These are phyloP conservation scores for Ogataea pini DNA, from an alignment of 805 yeast species.

Conservation along the genomic window DNA sequence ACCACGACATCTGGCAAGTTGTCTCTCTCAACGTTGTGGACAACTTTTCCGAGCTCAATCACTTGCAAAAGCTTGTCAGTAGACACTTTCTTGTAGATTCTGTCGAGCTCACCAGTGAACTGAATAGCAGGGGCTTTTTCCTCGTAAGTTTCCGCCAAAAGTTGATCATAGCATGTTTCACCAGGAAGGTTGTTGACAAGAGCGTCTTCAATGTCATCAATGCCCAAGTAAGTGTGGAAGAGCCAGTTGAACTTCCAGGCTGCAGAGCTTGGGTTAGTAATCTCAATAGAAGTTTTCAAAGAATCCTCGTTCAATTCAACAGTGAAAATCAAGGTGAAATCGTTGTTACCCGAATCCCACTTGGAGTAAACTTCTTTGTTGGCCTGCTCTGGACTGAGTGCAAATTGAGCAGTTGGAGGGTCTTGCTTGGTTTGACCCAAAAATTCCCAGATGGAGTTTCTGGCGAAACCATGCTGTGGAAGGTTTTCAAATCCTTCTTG, in stretches of 20 bases:
- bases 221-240: slow-evolving; percentile 84
- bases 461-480: slow-evolving; percentile 97
- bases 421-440: slow-evolving; percentile 75
- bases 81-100: slow-evolving; percentile 71
- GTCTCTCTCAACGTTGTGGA: slow-evolving; percentile 63
- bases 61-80: slow-evolving; percentile 61
- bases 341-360: slow-evolving; percentile 58
- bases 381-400: slow-evolving; percentile 82
- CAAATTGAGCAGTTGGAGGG: slow-evolving; percentile 86
- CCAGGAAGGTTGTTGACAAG: slow-evolving; percentile 79
- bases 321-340: slow-evolving; percentile 76
- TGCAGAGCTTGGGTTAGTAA: slow-evolving; percentile 65
- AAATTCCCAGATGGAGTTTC: slow-evolving; percentile 90
- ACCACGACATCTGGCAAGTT: slow-evolving; percentile 73
- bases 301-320: slow-evolving; percentile 59
- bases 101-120: slow-evolving; percentile 78
- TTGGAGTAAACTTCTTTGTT: slow-evolving; percentile 55
- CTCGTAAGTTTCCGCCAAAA: slow-evolving; percentile 57
- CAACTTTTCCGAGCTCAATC: slow-evolving; percentile 67
- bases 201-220: slow-evolving; percentile 76
- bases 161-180: slow-evolving; percentile 72
- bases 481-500: slow-evolving; percentile 61
- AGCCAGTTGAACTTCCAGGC: slow-evolving; percentile 88
- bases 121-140: slow-evolving; percentile 77
- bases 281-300: slow-evolving; percentile 70